Base-by-base conservation (phyloP, 768 basidiomycete genomes). In the Kwoniella newhampshirensis region DNA sequence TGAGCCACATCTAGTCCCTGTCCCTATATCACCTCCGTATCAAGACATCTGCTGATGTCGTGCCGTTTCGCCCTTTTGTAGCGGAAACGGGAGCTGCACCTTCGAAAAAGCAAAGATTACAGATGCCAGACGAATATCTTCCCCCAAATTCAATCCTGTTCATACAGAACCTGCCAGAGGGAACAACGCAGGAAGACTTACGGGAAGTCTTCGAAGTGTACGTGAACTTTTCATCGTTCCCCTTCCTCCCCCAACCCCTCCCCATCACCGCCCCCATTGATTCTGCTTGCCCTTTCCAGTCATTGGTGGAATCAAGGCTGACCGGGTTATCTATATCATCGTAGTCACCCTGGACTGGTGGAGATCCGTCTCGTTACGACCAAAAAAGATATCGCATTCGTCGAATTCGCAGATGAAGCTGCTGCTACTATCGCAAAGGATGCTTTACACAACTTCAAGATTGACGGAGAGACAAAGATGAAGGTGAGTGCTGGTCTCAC, bases 71-170 rank as follows among this genome's bases (percentile, higher is more conserved):
- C 25, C n/a, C n/a, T 25, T 11, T 44, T 83, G 88, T 27, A 59
- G 56, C 57, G 44, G 64, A 60, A 46, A 61, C 59, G 23, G 66
- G 62, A 26, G 64, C 64, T 7, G 55, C 70, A 11, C 51, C 69
- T 3, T 52, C 65, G 28, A 66, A 67, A 12, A 67, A 68, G 57
- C 67, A 71, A 21, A 85, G 86, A 64, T 87, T 96, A 59, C 90
- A 93, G 75, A 96, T 98, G 91, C 93, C 94, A 37, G 96, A 99
- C 86, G 96, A 99, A 77, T 98, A 97, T 77, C 84, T 99, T 6
- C 96, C 96, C 1, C 94, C 96, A 36, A 99, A 99, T 87, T 92
- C 93, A 77, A 94, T 98, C 77, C 83, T 99, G 49, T 99, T 99
- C 83, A 76, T 99, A 63, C 96, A 99, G 78, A 97, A 97, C 75